Evolutionary conservation across 129 eudicot species (phyloP), one percentile per base, ranked within the genome.

Genomic region (Scalesia atractyloides): DNA sequence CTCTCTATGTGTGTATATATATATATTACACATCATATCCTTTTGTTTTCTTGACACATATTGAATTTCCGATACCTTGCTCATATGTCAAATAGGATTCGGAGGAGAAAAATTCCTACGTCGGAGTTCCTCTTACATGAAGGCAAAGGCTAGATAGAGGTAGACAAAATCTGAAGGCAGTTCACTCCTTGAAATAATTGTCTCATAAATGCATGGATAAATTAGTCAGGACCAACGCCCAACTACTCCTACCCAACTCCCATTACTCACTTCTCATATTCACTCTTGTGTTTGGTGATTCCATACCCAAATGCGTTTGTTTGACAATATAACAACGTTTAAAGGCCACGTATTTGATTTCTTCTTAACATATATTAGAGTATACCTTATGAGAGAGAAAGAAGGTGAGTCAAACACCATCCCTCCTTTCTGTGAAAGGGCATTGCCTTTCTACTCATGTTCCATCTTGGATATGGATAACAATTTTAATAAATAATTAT

Each of bases 161-260:
- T 44, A 17, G 70, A 48, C 36, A 18, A 2, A 48, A 17, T 60
- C 20, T 13, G n/a, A 11, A 1, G 11, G 34, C 53, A 14, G 5
- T 0, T 12, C 51, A 54, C 33, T 68, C 36, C 26, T 47, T 15
- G 75, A 44, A 48, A 33, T 76, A 69, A 68, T 51, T 15, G 51
- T 24, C 41, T 61, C 53, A 69, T 69, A 36, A 76, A 69, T 76
- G 48, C n/a, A 44, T 33, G 61, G 62, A 68, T 76, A n/a, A 66
- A 66, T 9, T 44, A 61, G 34, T 41, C 50, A 67, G 46, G 48
- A 37, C 70, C 81, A 76, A 69, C 81, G 1, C 51, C 81, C 70
- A 76, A 69, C 81, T 48, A 69, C 81, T 20, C 43, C n/a, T 76
- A 26, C 73, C 16, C 15, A 10, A 54, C 37, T 26, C 75, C 53